phyloP scores from a whole-genome alignment of 306 rosid species.

The Cyamopsis tetragonoloba region DNA sequence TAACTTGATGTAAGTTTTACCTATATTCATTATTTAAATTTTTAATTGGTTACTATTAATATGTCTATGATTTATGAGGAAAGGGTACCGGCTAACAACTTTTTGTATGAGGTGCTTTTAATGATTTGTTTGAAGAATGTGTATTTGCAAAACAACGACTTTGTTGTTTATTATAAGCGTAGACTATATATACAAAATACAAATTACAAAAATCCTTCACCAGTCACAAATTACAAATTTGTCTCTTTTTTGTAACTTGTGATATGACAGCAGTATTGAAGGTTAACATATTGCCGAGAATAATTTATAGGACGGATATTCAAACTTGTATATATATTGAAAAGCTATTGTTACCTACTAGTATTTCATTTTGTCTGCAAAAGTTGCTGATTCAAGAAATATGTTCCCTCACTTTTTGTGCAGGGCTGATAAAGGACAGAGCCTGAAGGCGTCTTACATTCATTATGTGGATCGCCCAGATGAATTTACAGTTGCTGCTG shows the following conservation, averaged over 20 bases:
- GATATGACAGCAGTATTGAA: not conserved
- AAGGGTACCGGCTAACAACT: not conserved
- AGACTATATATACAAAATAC: not conserved
- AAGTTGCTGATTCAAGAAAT: conserved; percentile 11
- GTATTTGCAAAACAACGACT: not conserved
- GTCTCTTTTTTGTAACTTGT: not conserved
- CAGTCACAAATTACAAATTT: not conserved
- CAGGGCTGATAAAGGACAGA: conserved; percentile 83
- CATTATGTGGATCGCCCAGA: conserved; percentile 60
- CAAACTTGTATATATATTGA: not conserved
- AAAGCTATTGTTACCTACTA: not conserved
- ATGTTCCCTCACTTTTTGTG: conserved; percentile 11
- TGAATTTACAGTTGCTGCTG: conserved; percentile 75
- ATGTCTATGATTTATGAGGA: not conserved
- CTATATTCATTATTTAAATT: no score
- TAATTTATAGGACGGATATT: not conserved
- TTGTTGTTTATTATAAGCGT: not conserved
- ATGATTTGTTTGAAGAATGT: not conserved
- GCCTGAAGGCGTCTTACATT: conserved; percentile 76
- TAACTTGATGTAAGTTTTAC: no score
- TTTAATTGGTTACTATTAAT: not conserved
- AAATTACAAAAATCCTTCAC: not conserved
- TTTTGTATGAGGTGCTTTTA: not conserved
- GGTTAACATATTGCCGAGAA: not conserved
- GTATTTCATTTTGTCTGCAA: not conserved